A percentile compares a stretch with the other conserved stretches of the same genome.
Evolutionary conservation across 345 rosid genomes (phyloP).

Genomic region (Sonneratia alba): DNA sequence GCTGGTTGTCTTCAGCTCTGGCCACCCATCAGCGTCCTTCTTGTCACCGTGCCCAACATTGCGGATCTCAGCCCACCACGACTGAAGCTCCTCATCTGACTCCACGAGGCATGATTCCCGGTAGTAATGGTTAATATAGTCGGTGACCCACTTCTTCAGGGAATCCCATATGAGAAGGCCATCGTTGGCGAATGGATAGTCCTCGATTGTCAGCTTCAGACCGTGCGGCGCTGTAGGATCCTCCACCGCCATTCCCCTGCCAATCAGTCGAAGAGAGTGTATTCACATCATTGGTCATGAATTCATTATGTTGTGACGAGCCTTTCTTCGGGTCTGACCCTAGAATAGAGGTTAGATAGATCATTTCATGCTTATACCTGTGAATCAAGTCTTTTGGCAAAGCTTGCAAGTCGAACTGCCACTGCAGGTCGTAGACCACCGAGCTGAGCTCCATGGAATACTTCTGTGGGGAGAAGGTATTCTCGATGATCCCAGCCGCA

Average conservation of each 20-base stretch:
- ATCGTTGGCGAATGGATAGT: conserved; percentile 54
- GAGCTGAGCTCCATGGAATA: conserved; percentile 51
- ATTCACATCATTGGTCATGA: too few relatives aligned
- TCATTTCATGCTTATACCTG: conserved; percentile 18
- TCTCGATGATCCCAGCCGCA: conserved; percentile 56
- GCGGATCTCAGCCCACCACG: conserved; percentile 46
- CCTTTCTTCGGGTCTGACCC: too few relatives aligned
- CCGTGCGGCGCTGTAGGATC: conserved; percentile 42
- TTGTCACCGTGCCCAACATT: conserved; percentile 44
- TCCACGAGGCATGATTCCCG: conserved; percentile 18
- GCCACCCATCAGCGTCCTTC: conserved; percentile 49
- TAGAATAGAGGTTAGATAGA: background rate
- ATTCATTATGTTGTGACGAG: background rate
- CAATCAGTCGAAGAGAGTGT: background rate
- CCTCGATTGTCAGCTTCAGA: conserved; percentile 36
- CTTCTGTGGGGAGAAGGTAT: conserved; percentile 43
- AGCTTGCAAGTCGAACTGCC: conserved; percentile 48
- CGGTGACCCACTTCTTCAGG: conserved; percentile 33
- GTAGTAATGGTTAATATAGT: conserved; percentile 40
- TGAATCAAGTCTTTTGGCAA: conserved; percentile 46
- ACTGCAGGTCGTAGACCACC: conserved; percentile 30
- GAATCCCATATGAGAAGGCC: conserved; percentile 43
- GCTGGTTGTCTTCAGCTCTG: conserved; percentile 17
- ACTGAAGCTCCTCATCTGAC: conserved; percentile 42
- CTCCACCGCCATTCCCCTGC: conserved; percentile 48